A percentile compares a stretch with the other conserved stretches of the same genome.
These are phyloP conservation scores for Blastobotrys capitulatus DNA, from an alignment of 1,139 yeast species.

Conservation along the genomic window DNA sequence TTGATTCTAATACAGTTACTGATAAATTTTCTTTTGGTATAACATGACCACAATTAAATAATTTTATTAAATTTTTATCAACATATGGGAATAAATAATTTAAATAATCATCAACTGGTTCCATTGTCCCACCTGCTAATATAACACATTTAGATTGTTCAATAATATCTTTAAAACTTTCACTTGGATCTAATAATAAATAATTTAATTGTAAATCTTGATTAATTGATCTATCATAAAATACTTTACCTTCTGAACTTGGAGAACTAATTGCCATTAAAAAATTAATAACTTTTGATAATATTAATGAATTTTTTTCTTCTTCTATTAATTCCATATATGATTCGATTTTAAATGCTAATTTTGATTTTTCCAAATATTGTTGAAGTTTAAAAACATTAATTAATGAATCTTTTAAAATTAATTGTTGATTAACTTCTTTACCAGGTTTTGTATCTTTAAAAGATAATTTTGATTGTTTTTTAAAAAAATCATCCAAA, in stretches of 20 bases:
- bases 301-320: slow-evolving; percentile 45
- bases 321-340: slow-evolving; percentile 43
- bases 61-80: slow-evolving; percentile 36
- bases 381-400: slow-evolving; percentile 64
- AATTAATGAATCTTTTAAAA: slow-evolving; percentile 57
- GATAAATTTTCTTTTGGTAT: slow-evolving; percentile 65
- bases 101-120: slow-evolving; percentile 70
- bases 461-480: slow-evolving; percentile 20
- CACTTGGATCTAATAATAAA: slow-evolving; percentile 76
- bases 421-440: slow-evolving; percentile 45
- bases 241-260: slow-evolving; percentile 73
- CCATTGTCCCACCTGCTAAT: slow-evolving; percentile 96
- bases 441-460: slow-evolving; percentile 46
- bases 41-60: slow-evolving; percentile 78
- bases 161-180: slow-evolving; percentile 59
- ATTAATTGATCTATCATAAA: slow-evolving; percentile 46
- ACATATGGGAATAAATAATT: slow-evolving; percentile 62
- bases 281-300: slow-evolving; percentile 64
- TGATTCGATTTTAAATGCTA: slow-evolving; percentile 78
- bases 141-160: slow-evolving; percentile 65
- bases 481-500: slow-evolving; percentile 44
- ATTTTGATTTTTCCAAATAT: slow-evolving; percentile 61
- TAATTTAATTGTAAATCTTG: slow-evolving; percentile 48
- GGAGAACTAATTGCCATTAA: slow-evolving; percentile 66
- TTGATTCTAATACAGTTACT: slow-evolving; percentile 48